These are phyloP conservation scores for Coemansia asiatica DNA, from an alignment of 192 early-diverging fungal genomes.

Conservation along the genomic window DNA sequence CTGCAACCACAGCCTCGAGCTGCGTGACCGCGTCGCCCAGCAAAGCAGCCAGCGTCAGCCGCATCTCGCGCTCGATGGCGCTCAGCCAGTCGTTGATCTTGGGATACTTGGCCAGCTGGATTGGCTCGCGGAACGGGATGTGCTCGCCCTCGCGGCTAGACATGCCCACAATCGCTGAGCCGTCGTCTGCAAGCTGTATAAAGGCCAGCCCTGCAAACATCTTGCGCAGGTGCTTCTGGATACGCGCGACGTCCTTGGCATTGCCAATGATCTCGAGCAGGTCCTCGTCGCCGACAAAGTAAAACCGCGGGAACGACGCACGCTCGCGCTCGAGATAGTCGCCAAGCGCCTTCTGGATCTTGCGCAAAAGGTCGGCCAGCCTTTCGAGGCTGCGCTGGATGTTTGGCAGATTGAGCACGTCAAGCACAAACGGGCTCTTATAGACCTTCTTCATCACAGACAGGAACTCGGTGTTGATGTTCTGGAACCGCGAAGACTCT, in stretches of 20 bases:
- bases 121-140: constrained; percentile 73
- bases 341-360: constrained; percentile 98
- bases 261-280: constrained; percentile 99
- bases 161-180: constrained; percentile 73
- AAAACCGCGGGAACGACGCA: constrained; percentile 97
- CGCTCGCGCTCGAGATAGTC: constrained; percentile 98
- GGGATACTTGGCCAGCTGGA: constrained; percentile 80
- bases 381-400: constrained; percentile 96
- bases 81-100: constrained; percentile 98
- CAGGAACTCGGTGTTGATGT: constrained; percentile 98
- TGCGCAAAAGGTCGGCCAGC: constrained; percentile 85
- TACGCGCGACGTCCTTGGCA: constrained; percentile 88
- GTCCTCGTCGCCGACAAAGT: constrained; percentile 99
- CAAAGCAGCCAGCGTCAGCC: constrained; percentile 75
- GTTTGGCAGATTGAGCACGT: constrained; percentile 88
- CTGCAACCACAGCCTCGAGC: constrained; percentile 65
- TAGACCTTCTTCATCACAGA: constrained; percentile 98
- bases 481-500: constrained; percentile 93
- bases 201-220: constrained; percentile 97
- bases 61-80: constrained; percentile 91
- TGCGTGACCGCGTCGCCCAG: constrained; percentile 71
- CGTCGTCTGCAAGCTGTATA: constrained; percentile 82
- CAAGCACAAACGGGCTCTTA: constrained; percentile 95
- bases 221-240: constrained; percentile 99
- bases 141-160: constrained; percentile 91